phyloP scores from a whole-genome alignment of 139 green algal genomes.

The Chlamydomonas schloesseri region DNA sequence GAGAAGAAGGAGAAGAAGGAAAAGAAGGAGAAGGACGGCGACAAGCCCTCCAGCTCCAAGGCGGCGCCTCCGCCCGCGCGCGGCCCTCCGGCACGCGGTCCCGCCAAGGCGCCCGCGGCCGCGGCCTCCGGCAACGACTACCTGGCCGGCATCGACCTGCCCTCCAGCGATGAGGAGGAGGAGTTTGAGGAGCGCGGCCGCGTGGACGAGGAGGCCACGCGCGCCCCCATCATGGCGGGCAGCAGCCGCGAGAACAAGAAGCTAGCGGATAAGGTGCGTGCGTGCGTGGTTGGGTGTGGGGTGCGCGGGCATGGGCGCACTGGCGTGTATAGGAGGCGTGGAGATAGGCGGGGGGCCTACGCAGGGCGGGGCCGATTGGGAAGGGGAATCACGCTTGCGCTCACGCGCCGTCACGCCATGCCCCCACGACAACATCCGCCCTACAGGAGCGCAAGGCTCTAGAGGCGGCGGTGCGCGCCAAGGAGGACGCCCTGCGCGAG shows the following conservation, averaged over 20 bases:
- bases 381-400: no score
- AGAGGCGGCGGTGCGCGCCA: slow-evolving; percentile 82
- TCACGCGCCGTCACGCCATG: no score
- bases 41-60: background rate
- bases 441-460: slow-evolving; percentile 77
- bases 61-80: slow-evolving; percentile 7
- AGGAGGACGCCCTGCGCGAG: slow-evolving; percentile 90
- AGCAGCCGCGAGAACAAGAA: slow-evolving; percentile 84
- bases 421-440: no score
- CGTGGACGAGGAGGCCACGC: slow-evolving; percentile 63
- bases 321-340: no score
- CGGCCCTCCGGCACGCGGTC: background rate
- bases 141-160: slow-evolving; percentile 94
- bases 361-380: no score
- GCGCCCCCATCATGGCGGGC: slow-evolving; percentile 53
- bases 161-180: slow-evolving; percentile 79
- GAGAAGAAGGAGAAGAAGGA: slow-evolving; percentile 54
- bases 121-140: slow-evolving; percentile 72
- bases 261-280: slow-evolving; percentile 74
- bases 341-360: no score
- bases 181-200: slow-evolving; percentile 76
- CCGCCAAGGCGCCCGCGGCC: background rate
- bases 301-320: no score
- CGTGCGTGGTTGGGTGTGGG: no score
- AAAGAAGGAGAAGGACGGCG: slow-evolving; percentile 50